These are phyloP conservation scores for Penicillium alfredii DNA, from an alignment of 495 filamentous ascomycete species.

Conservation along the genomic window DNA sequence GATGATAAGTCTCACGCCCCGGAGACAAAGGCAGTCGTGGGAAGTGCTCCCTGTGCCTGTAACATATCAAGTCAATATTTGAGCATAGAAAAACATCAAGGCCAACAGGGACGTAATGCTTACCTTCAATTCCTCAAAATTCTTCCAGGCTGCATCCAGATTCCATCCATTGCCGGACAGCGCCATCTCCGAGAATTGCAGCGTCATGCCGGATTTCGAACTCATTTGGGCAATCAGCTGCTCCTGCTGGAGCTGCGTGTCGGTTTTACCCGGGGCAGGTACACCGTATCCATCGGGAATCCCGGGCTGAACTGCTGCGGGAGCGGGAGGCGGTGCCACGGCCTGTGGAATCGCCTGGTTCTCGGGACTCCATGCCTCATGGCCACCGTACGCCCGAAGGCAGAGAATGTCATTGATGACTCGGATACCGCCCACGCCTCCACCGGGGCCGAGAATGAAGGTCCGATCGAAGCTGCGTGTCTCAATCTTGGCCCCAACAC, in stretches of 20 bases:
- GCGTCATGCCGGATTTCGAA: slow-evolving; percentile 63
- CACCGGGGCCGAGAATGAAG: slow-evolving; percentile 76
- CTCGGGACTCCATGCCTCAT: slow-evolving; percentile 52
- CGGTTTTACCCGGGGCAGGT: slow-evolving; percentile 34
- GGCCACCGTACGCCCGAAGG: slow-evolving; percentile 60
- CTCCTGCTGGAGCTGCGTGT: slow-evolving; percentile 49
- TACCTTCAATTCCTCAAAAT: slow-evolving; percentile 56
- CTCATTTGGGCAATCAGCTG: slow-evolving; percentile 60
- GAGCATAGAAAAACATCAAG: no score
- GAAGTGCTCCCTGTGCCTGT: slow-evolving; percentile 37
- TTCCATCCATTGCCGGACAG: slow-evolving; percentile 68
- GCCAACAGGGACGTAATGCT: no score
- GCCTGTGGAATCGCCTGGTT: slow-evolving; percentile 26
- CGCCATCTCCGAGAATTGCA: slow-evolving; percentile 66
- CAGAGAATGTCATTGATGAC: slow-evolving; percentile 77
- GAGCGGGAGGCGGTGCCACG: slow-evolving; percentile 7
- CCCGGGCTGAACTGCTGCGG: slow-evolving; percentile 12
- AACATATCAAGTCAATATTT: slow-evolving; percentile 13
- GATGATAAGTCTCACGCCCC: slow-evolving; percentile 7
- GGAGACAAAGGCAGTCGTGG: slow-evolving; percentile 35
- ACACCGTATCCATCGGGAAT: slow-evolving; percentile 38
- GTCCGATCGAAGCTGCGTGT: slow-evolving; percentile 78
- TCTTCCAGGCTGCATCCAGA: slow-evolving; percentile 57
- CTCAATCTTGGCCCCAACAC: slow-evolving; percentile 47
- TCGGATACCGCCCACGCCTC: slow-evolving; percentile 54